Evolutionary conservation across 2,329 filamentous ascomycete genomes (phyloP).

Genomic region (Whalleya microplaca): DNA sequence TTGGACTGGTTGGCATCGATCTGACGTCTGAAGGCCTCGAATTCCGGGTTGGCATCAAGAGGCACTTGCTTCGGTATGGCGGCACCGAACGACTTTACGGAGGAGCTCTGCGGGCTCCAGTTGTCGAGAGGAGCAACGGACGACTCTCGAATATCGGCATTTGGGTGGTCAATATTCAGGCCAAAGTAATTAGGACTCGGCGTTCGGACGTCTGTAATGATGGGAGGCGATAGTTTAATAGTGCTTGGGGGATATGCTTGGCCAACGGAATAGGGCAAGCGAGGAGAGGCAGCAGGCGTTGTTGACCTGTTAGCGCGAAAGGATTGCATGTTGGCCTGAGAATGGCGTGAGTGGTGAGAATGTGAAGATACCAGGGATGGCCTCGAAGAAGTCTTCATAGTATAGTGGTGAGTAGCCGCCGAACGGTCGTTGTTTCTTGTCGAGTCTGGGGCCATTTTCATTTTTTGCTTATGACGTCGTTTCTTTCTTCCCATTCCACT

Average conservation of each 20-base stretch:
- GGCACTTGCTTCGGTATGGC: conserved; percentile 71
- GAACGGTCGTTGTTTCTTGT: conserved; percentile 34
- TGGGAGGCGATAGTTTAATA: conserved; percentile 48
- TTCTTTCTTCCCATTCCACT: conserved; percentile 25
- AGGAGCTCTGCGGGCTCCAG: conserved; percentile 75
- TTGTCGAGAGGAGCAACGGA: conserved; percentile 67
- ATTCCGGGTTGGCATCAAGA: conserved; percentile 78
- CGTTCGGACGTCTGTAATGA: conserved; percentile 45
- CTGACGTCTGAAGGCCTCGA: conserved; percentile 76
- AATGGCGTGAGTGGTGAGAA: conserved; percentile 36
- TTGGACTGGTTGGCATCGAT: conserved; percentile 65
- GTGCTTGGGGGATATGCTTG: conserved; percentile 53
- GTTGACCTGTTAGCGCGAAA: conserved; percentile 46
- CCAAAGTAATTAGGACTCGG: conserved; percentile 89
- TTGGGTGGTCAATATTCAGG: conserved; percentile 64
- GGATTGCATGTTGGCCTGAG: conserved; percentile 47
- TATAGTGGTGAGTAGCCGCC: conserved; percentile 35
- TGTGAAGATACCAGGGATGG: conserved; percentile 35
- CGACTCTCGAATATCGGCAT: conserved; percentile 65
- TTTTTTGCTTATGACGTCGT: conserved; percentile 33
- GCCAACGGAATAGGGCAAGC: conserved; percentile 56
- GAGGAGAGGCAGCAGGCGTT: conserved; percentile 58
- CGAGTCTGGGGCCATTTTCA: conserved; percentile 33
- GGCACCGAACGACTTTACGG: conserved; percentile 70
- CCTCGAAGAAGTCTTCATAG: conserved; percentile 40